These are phyloP conservation scores for Westerdykella ornata DNA, from an alignment of 2,329 filamentous ascomycete genomes.

Conservation along the genomic window DNA sequence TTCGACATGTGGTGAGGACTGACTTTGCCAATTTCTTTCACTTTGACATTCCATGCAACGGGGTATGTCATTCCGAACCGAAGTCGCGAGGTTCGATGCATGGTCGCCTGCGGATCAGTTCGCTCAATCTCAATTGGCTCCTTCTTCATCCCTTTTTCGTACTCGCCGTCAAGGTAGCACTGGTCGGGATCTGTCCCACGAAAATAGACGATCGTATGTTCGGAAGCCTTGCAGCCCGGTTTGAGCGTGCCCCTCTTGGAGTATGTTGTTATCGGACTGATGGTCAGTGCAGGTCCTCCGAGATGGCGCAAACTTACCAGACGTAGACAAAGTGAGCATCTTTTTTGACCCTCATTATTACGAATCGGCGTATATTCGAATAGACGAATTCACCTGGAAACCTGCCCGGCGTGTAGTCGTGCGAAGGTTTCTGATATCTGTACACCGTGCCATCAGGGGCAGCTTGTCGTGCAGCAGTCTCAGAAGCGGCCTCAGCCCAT, in stretches of 20 bases:
- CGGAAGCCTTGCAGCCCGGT: constrained; percentile 26
- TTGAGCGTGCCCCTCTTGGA: constrained; percentile 33
- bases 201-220: constrained; percentile 37
- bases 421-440: constrained; percentile 4
- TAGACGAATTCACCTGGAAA: constrained; percentile 6
- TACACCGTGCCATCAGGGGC: constrained; percentile 9
- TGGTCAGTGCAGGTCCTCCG: background rate
- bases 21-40: constrained; percentile 38
- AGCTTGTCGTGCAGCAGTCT: background rate
- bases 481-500: constrained; percentile 11
- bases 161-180: constrained; percentile 17
- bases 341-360: constrained; percentile 13
- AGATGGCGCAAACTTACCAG: constrained; percentile 8
- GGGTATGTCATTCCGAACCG: constrained; percentile 39
- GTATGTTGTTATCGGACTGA: constrained; percentile 40
- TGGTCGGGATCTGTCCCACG: constrained; percentile 4
- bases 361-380: constrained; percentile 24
- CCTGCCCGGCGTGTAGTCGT: background rate
- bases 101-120: constrained; percentile 9
- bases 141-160: constrained; percentile 32
- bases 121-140: constrained; percentile 33
- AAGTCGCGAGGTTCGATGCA: constrained; percentile 35
- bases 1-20: constrained; percentile 16
- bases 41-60: constrained; percentile 42
- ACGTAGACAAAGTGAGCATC: constrained; percentile 19